phyloP scores from a whole-genome alignment of 352 stramenopile genomes.

The Phytophthora niederhauseri region DNA sequence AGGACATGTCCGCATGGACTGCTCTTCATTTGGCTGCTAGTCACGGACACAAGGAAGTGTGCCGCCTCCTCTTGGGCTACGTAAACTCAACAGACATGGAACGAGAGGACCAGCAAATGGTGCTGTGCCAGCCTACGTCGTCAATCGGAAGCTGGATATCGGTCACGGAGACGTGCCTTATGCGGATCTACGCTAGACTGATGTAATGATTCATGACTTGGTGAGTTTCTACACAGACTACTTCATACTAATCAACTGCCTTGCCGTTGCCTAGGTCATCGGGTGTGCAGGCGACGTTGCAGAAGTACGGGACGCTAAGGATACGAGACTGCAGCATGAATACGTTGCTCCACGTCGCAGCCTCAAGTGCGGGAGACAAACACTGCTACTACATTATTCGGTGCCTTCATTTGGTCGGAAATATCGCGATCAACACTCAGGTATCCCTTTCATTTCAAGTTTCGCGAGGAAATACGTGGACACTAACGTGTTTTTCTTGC shows the following conservation, averaged over 20 bases:
- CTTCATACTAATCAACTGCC: background rate
- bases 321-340: slow-evolving; percentile 68
- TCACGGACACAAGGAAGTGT: slow-evolving; percentile 52
- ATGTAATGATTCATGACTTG: slow-evolving; percentile 33
- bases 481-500: slow-evolving; percentile 4
- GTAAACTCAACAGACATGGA: slow-evolving; percentile 31
- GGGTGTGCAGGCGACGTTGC: slow-evolving; percentile 37
- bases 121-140: slow-evolving; percentile 40
- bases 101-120: slow-evolving; percentile 38
- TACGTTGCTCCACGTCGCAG: slow-evolving; percentile 57
- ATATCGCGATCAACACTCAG: slow-evolving; percentile 48
- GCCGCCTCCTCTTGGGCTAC: slow-evolving; percentile 36
- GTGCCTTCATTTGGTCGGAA: slow-evolving; percentile 45
- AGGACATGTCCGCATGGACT: slow-evolving; percentile 53
- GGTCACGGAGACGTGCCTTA: slow-evolving; percentile 45
- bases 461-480: background rate
- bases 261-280: slow-evolving; percentile 27
- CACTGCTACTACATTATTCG: slow-evolving; percentile 57
- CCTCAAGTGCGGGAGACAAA: slow-evolving; percentile 40
- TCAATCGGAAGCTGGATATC: slow-evolving; percentile 49
- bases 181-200: slow-evolving; percentile 55
- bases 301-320: slow-evolving; percentile 54
- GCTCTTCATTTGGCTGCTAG: slow-evolving; percentile 51
- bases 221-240: background rate
- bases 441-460: slow-evolving; percentile 16